A percentile compares a stretch with the other conserved stretches of the same genome.
These are phyloP conservation scores for Didymella lethalis DNA, from an alignment of 2,329 filamentous ascomycete genomes.

Conservation along the genomic window DNA sequence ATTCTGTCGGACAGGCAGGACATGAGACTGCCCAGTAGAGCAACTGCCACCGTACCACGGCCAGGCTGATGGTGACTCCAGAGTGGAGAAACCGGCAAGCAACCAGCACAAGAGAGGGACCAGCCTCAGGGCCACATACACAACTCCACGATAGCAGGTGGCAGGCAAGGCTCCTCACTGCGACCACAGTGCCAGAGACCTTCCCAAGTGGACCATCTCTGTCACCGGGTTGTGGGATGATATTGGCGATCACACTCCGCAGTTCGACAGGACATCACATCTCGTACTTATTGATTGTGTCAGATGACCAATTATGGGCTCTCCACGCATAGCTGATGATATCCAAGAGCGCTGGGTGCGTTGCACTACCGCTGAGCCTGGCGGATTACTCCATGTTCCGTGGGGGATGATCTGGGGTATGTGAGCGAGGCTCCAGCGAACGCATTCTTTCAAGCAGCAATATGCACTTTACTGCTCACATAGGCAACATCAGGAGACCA, in stretches of 20 bases:
- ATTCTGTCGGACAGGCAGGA: conserved; percentile 12
- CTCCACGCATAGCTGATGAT: conserved; percentile 21
- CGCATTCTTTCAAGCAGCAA: conserved; percentile 16
- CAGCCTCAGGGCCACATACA: conserved; percentile 11
- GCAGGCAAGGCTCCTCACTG: conserved; percentile 1
- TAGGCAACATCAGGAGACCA: conserved; percentile 21
- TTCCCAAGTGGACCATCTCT: conserved; percentile 11
- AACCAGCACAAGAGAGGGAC: conserved; percentile 8
- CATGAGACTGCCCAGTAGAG: conserved; percentile 9
- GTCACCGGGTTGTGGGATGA: conserved; percentile 19
- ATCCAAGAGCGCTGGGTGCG: conserved; percentile 27
- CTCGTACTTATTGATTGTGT: conserved; percentile 20
- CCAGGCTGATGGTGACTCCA: background rate
- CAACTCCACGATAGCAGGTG: background rate
- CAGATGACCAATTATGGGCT: conserved; percentile 28
- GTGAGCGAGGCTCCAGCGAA: conserved; percentile 19
- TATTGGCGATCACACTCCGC: conserved; percentile 21
- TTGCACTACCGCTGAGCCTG: conserved; percentile 34
- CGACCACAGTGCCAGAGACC: conserved; percentile 2
- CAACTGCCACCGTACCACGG: conserved; percentile 13
- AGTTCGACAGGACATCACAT: conserved; percentile 18
- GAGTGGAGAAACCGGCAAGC: conserved; percentile 3
- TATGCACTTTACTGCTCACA: conserved; percentile 10
- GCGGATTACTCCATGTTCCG: conserved; percentile 21
- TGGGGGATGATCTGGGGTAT: conserved; percentile 37